Base-by-base conservation (phyloP, 768 basidiomycete species). In the Austroboletus eburneus region DNA sequence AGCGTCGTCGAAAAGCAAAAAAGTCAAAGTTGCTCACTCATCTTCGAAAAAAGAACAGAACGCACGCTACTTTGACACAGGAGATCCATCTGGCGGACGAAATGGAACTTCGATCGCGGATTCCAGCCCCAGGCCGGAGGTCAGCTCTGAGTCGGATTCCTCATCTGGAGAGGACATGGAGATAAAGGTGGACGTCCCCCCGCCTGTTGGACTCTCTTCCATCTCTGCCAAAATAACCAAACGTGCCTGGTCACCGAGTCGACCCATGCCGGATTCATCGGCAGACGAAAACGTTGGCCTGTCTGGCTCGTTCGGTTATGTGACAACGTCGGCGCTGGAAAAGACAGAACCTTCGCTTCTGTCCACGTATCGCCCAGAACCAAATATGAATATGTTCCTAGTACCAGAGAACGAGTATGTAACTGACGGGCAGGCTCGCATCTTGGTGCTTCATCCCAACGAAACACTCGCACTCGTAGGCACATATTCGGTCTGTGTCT, bases 391-490 rank as follows among this genome's bases (percentile, higher is more conserved):
- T 9, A 32, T 60, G 18, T 54, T 38, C 33, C n/a, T 20, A 8
- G 36, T 45, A 20, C 30, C 30, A 17, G 54, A 36, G 29, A 49
- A 29, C 23, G 42, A 49, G 18, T 16, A 35, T 5, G 7, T 24
- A 16, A 42, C 32, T 14, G 33, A 18, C 50, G 43, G 37, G 9
- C 50, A 51, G 12, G 66, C 68, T 1, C 65, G 71, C 2, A 45
- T 81, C 2, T 42, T 86, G 25, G 56, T 72, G 3, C 64, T 90
- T 9, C 56, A 62, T 5, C 59, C 68, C 8, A 67, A 65, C 17
- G 76, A 88, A 52, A 76, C 76, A 0, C 56, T 91, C 7, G 74
- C 84, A 25, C 60, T 94, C n/a, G 69, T 87, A 8, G 93, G 93
- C 5, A 69, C 73, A 0, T 88, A 80, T 62, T 61, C 57, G 4